These are phyloP conservation scores for Metarhizium brunneum DNA, from an alignment of 2,329 filamentous ascomycete genomes.

Conservation along the genomic window DNA sequence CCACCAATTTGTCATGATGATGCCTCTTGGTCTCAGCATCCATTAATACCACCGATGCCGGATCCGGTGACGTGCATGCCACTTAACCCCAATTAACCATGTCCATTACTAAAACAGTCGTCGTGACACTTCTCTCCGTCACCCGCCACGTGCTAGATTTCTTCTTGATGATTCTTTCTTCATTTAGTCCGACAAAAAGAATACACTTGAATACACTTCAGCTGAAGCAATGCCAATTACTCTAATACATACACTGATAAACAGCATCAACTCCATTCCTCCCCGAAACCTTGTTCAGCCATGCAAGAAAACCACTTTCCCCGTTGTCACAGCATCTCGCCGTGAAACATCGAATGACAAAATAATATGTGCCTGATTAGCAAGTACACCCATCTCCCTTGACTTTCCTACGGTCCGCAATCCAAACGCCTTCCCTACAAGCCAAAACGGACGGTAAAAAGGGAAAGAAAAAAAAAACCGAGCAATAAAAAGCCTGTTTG, in stretches of 20 bases:
- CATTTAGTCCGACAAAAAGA: neutral
- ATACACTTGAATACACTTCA: constrained; percentile 4
- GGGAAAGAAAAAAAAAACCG: constrained; percentile 4
- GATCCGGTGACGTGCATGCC: neutral
- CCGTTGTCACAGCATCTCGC: neutral
- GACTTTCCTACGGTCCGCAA: neutral
- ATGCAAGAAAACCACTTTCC: neutral
- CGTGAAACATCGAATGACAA: neutral
- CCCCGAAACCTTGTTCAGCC: neutral
- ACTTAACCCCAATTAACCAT: too few species aligned
- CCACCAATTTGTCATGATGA: too few species aligned
- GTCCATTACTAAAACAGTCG: too few species aligned
- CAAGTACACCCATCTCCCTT: neutral
- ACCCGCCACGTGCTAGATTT: neutral
- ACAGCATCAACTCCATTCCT: neutral
- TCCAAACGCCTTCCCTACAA: constrained; percentile 4
- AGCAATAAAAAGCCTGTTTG: neutral
- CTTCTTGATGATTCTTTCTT: neutral
- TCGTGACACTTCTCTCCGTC: too few species aligned
- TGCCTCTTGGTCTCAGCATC: too few species aligned
- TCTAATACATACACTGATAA: constrained; percentile 3
- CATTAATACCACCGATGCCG: neutral
- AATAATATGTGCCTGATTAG: neutral
- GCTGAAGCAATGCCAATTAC: constrained; percentile 7
- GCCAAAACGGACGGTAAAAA: constrained; percentile 7